These are phyloP conservation scores for Ligustrum vulgare DNA, from an alignment of 257 asterid genomes.

Conservation along the genomic window DNA sequence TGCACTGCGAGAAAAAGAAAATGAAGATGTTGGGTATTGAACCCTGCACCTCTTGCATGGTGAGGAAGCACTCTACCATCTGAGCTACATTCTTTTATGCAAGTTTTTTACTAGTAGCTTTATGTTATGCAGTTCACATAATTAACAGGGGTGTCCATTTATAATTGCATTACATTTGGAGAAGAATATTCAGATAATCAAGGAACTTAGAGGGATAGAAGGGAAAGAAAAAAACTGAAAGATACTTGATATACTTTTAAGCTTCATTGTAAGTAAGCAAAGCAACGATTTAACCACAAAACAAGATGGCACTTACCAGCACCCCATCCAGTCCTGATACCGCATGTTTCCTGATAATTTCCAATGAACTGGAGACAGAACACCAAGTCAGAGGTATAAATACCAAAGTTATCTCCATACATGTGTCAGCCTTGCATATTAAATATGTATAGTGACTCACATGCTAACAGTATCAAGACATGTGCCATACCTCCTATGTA, in stretches of 20 bases:
- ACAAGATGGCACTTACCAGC: constrained; percentile 55
- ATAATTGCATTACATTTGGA: not conserved
- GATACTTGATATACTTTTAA: not conserved
- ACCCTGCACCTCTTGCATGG: no score
- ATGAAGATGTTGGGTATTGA: no score
- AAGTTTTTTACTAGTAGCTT: no score
- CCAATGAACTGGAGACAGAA: constrained; percentile 72
- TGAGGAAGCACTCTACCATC: no score
- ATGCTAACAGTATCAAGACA: not conserved
- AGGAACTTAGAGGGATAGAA: not conserved
- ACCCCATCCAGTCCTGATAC: constrained; percentile 92
- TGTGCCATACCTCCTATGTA: constrained; percentile 7
- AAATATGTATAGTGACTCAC: not conserved
- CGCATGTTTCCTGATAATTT: constrained; percentile 85
- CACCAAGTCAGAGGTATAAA: constrained; percentile 32
- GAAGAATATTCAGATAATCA: not conserved
- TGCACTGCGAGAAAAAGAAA: no score
- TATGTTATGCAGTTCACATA: not conserved
- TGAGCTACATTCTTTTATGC: no score
- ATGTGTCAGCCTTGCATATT: not conserved
- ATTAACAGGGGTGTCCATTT: not conserved
- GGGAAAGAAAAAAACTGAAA: not conserved
- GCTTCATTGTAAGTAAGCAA: constrained; percentile 7
- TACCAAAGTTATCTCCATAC: constrained; percentile 7
- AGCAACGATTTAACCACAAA: constrained; percentile 4